Base-by-base conservation (phyloP, 1,284 basidiomycete genomes). In the Fomitopsis pinicola region DNA sequence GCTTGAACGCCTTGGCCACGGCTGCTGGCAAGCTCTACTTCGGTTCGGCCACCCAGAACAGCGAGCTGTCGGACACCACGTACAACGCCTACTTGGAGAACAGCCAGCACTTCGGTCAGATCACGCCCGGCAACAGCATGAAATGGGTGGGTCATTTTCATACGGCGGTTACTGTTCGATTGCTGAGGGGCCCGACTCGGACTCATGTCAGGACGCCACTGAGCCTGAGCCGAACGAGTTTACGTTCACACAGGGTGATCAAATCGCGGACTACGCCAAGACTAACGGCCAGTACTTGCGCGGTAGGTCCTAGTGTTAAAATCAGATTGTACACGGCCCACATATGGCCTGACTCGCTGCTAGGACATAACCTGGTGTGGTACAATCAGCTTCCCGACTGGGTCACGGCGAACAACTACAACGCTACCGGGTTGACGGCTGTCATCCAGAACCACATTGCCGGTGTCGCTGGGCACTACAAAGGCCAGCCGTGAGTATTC, bases 41-140 rank as follows among this genome's bases (percentile, higher is more conserved):
- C 59, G 85, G 85, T 33, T 77, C 80, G 15, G 84, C 84, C n/a
- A 85, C 83, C 0, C 83, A 84, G 70, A 85, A 85, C 67, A 75
- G 77, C 3, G 82, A 84, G 67, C 71, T 85, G 38, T 76, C 69
- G 2, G 79, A 86, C 63, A 63, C 70, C 0, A 64, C 79, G 6
- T 86, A 85, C 66, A 71, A 77, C 38, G 65, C 68, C 12, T 72
- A 74, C 62, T 71, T 84, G 59, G 74, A 75, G 63, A 75, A 83
- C 65, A 76, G 71, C 26, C 67, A 70, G 8, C 75, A 79, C 62
- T 85, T 85, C 65, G 76, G 75, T 42, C 80, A 82, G 64, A 72
- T 84, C 54, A 85, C 83, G 6, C 76, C 83, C 4, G 81, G 76
- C 26, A 84, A 84, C 68, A 80, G 77, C 63, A 81, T 83, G 82